Conservation (phyloP, 2,329 filamentous ascomycete genomes). For the Cercospora sojina region DNA sequence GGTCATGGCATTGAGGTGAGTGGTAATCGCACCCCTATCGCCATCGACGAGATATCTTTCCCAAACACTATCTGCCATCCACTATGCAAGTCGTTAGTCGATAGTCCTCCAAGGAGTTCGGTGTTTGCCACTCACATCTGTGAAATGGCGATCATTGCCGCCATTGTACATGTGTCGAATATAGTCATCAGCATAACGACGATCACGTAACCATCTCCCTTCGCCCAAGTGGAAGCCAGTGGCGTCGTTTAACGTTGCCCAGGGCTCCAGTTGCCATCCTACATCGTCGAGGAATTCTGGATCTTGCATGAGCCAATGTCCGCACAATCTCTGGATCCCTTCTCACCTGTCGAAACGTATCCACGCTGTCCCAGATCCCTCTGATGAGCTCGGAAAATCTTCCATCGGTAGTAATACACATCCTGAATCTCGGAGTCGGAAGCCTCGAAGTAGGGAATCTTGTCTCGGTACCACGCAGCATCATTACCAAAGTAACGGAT, state of each 20-base stretch:
- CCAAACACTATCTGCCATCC: slow-evolving; percentile 45
- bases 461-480: slow-evolving; percentile 42
- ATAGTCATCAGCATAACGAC: slow-evolving; percentile 48
- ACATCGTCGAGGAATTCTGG: slow-evolving; percentile 48
- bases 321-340: neutral
- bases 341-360: slow-evolving; percentile 44
- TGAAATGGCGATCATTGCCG: slow-evolving; percentile 46
- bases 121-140: slow-evolving; percentile 31
- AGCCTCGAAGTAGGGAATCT: slow-evolving; percentile 44
- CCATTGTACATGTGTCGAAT: slow-evolving; percentile 45
- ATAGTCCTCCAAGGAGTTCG: too few relatives aligned
- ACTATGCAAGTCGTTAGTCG: slow-evolving; percentile 17
- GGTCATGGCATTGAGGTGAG: slow-evolving; percentile 41
- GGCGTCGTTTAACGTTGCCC: slow-evolving; percentile 47
- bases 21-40: slow-evolving; percentile 36
- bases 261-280: slow-evolving; percentile 45
- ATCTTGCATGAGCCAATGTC: neutral
- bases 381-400: slow-evolving; percentile 47
- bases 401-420: slow-evolving; percentile 51
- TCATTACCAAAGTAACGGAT: slow-evolving; percentile 44
- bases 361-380: slow-evolving; percentile 45
- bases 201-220: slow-evolving; percentile 48
- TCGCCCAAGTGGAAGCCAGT: slow-evolving; percentile 48
- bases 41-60: slow-evolving; percentile 46
- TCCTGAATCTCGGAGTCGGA: slow-evolving; percentile 42